phyloP scores from a whole-genome alignment of 306 rosid species.

The Lablab purpureus region DNA sequence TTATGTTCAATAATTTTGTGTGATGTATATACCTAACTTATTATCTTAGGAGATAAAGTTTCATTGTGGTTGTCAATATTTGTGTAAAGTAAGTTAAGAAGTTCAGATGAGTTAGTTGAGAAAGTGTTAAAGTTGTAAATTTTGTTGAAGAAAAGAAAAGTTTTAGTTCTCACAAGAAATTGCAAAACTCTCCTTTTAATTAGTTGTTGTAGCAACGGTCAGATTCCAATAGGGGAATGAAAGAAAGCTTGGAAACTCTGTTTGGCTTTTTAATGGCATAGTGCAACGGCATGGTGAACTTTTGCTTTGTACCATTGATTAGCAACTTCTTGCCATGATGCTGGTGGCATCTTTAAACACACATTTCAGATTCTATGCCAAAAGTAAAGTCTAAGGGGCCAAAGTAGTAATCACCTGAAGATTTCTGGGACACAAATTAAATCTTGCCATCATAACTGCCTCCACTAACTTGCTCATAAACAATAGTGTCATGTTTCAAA shows the following conservation, averaged over 20 bases:
- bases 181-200: not conserved
- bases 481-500: not conserved
- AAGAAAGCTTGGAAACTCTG: constrained; percentile 36
- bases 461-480: constrained; percentile 37
- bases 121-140: too few relatives aligned
- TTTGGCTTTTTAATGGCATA: constrained; percentile 43
- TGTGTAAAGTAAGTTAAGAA: too few relatives aligned
- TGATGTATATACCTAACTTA: too few relatives aligned
- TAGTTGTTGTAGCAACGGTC: constrained; percentile 49
- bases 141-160: not conserved
- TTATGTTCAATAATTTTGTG: too few relatives aligned
- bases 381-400: constrained; percentile 42
- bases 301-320: constrained; percentile 42
- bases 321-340: constrained; percentile 23
- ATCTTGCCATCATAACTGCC: constrained; percentile 34
- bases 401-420: constrained; percentile 25
- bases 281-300: constrained; percentile 46
- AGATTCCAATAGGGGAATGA: constrained; percentile 32
- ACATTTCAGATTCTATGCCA: constrained; percentile 41
- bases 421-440: constrained; percentile 16
- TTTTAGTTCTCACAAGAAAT: constrained; percentile 1
- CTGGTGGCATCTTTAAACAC: constrained; percentile 37
- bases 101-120: too few relatives aligned
- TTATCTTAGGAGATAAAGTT: too few relatives aligned
- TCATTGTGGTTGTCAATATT: too few relatives aligned